phyloP scores from a whole-genome alignment of 140 eudicot genomes.

The Anethum foeniculum region DNA sequence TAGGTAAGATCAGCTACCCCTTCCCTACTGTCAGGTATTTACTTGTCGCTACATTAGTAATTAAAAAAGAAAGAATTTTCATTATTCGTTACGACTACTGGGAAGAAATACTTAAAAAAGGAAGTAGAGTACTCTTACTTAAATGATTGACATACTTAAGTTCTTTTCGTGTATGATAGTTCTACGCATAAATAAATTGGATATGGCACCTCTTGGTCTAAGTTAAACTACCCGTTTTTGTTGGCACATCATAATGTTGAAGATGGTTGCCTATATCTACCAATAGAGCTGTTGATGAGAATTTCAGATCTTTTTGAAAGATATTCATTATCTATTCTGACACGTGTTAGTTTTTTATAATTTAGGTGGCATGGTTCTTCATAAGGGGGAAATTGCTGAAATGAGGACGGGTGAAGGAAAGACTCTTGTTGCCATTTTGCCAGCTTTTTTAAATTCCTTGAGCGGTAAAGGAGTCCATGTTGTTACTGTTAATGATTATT shows the following conservation, averaged over 20 bases:
- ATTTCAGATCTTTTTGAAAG: neutral
- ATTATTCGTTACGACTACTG: neutral
- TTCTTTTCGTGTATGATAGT: neutral
- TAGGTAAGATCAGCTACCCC: constrained; percentile 35
- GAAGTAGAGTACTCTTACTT: neutral
- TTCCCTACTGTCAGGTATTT: constrained; percentile 5
- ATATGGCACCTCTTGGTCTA: neutral
- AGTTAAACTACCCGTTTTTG: neutral
- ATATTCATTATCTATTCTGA: neutral
- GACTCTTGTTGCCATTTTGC: constrained; percentile 92
- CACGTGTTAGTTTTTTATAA: neutral
- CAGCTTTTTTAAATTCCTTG: constrained; percentile 91
- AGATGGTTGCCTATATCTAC: too few relatives aligned
- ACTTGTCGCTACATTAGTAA: neutral
- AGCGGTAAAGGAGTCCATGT: constrained; percentile 89
- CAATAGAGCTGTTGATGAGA: too few relatives aligned
- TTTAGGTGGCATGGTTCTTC: constrained; percentile 97
- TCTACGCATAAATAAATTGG: constrained; percentile 1
- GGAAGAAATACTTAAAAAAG: neutral
- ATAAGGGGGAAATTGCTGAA: constrained; percentile 96
- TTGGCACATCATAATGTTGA: neutral
- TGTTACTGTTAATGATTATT: constrained; percentile 92
- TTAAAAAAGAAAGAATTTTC: neutral
- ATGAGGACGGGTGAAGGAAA: constrained; percentile 99
- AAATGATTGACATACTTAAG: neutral